Conservation (phyloP, 2,329 filamentous ascomycete species). For the Gaeumannomyces sp. region DNA sequence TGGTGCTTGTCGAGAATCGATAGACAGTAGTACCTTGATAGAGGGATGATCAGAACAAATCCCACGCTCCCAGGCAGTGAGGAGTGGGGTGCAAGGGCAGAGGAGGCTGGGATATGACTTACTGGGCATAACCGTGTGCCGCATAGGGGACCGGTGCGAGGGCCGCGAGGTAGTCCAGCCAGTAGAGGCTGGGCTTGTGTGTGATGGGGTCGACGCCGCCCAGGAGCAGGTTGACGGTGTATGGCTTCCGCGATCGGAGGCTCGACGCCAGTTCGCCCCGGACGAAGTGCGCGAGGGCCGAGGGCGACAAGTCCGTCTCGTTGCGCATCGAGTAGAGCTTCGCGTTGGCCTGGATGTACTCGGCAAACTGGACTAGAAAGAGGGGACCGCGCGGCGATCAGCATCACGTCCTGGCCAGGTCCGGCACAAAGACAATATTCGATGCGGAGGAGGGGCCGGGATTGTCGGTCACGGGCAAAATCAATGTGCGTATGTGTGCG, state of each 20-base stretch:
- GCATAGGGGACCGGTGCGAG: slow-evolving; percentile 87
- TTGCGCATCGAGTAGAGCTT: slow-evolving; percentile 99
- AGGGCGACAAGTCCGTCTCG: slow-evolving; percentile 82
- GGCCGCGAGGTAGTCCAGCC: slow-evolving; percentile 94
- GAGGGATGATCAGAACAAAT: not conserved
- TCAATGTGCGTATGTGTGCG: not conserved
- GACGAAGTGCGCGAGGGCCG: slow-evolving; percentile 86
- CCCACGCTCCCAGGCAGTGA: not conserved
- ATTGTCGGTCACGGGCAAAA: not conserved
- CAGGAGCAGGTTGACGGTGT: slow-evolving; percentile 93
- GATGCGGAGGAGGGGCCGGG: not conserved
- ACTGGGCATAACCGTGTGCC: slow-evolving; percentile 97
- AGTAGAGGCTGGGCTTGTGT: slow-evolving; percentile 86
- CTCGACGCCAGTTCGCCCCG: slow-evolving; percentile 87
- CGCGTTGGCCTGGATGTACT: slow-evolving; percentile 98
- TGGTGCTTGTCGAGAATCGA: slow-evolving; percentile 98
- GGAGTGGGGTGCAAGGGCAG: not conserved
- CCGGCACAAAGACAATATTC: not conserved
- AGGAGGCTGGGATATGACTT: slow-evolving; percentile 30
- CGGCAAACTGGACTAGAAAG: slow-evolving; percentile 87
- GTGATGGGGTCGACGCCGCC: slow-evolving; percentile 91
- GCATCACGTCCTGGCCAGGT: slow-evolving; percentile 2
- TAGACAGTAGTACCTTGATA: slow-evolving; percentile 82
- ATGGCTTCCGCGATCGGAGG: slow-evolving; percentile 85
- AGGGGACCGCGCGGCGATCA: slow-evolving; percentile 2